phyloP scores from a whole-genome alignment of 2,329 filamentous ascomycete genomes.

The Trichoderma koningiopsis region DNA sequence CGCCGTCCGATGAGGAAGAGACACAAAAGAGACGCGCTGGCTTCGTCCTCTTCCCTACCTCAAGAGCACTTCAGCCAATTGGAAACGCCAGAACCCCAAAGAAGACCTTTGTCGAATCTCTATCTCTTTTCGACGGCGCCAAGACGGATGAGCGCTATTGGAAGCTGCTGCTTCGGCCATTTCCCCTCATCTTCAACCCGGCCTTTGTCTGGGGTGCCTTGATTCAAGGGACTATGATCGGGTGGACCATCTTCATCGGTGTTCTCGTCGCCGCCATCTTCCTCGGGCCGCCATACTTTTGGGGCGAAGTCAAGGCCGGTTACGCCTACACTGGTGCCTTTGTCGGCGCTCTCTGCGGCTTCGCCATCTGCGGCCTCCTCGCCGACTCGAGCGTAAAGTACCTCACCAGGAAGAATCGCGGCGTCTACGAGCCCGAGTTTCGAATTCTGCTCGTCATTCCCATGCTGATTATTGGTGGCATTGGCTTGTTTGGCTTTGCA shows the following conservation, averaged over 20 bases:
- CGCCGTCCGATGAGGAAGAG: slow-evolving; percentile 11
- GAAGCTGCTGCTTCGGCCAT: slow-evolving; percentile 68
- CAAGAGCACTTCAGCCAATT: slow-evolving; percentile 39
- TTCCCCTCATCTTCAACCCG: slow-evolving; percentile 81
- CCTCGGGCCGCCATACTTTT: slow-evolving; percentile 78
- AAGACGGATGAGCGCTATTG: slow-evolving; percentile 77
- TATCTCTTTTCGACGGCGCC: slow-evolving; percentile 76
- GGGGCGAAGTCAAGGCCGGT: slow-evolving; percentile 78
- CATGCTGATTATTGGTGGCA: slow-evolving; percentile 74
- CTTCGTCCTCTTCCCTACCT: slow-evolving; percentile 39
- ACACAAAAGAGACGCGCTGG: slow-evolving; percentile 27
- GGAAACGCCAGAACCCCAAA: slow-evolving; percentile 45
- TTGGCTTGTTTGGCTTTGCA: slow-evolving; percentile 84
- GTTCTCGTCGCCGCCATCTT: slow-evolving; percentile 82
- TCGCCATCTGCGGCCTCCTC: slow-evolving; percentile 71
- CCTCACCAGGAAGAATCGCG: slow-evolving; percentile 74
- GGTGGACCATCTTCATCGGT: slow-evolving; percentile 93
- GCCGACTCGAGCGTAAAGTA: slow-evolving; percentile 71
- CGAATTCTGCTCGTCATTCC: slow-evolving; percentile 80
- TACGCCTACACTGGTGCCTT: slow-evolving; percentile 87
- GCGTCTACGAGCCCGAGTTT: slow-evolving; percentile 91
- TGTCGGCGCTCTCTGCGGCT: slow-evolving; percentile 77
- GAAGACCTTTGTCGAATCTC: slow-evolving; percentile 61
- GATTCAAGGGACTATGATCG: slow-evolving; percentile 87
- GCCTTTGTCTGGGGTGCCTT: slow-evolving; percentile 79